Evolutionary conservation across 2,329 filamentous ascomycete genomes (phyloP).

Genomic region (Fusarium sororula): DNA sequence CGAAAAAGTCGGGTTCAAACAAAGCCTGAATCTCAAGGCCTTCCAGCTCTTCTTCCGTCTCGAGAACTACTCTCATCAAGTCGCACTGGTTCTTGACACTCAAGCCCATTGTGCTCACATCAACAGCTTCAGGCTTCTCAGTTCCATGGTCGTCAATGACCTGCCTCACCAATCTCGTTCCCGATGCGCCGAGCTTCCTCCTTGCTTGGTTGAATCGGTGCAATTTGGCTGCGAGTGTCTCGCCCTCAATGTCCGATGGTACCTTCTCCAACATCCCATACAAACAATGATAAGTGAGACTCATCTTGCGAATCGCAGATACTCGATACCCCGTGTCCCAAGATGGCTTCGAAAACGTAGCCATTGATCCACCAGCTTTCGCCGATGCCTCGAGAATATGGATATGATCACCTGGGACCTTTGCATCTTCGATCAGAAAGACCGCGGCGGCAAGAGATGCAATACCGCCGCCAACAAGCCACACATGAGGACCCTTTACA

Average conservation of each 20-base stretch:
- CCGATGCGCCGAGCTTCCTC: conserved; percentile 38
- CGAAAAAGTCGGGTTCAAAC: conserved; percentile 41
- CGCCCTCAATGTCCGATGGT: conserved; percentile 30
- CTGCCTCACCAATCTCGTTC: conserved; percentile 38
- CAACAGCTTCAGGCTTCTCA: conserved; percentile 37
- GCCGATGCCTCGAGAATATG: conserved; percentile 41
- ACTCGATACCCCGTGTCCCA: conserved; percentile 41
- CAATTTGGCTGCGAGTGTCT: conserved; percentile 38
- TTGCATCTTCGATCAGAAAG: conserved; percentile 39
- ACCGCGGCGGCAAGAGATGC: conserved; percentile 40
- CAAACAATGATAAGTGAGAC: conserved; percentile 39
- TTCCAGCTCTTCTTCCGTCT: conserved; percentile 40
- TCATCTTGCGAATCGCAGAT: conserved; percentile 41
- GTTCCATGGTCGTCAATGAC: conserved; percentile 19
- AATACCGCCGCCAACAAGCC: conserved; percentile 43
- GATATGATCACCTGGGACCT: conserved; percentile 38
- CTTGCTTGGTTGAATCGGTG: conserved; percentile 37
- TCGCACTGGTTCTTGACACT: conserved; percentile 44
- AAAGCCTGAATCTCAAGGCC: conserved; percentile 41
- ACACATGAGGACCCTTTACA: conserved; percentile 27
- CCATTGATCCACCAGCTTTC: conserved; percentile 39
- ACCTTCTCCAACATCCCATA: conserved; percentile 41
- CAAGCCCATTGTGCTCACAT: conserved; percentile 41
- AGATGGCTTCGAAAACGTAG: conserved; percentile 30
- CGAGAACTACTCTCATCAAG: conserved; percentile 41